Evolutionary conservation across 371 early-diverging fungal species (phyloP), one percentile per base, ranked within the genome.

Genomic region (Synchytrium microbalum): DNA sequence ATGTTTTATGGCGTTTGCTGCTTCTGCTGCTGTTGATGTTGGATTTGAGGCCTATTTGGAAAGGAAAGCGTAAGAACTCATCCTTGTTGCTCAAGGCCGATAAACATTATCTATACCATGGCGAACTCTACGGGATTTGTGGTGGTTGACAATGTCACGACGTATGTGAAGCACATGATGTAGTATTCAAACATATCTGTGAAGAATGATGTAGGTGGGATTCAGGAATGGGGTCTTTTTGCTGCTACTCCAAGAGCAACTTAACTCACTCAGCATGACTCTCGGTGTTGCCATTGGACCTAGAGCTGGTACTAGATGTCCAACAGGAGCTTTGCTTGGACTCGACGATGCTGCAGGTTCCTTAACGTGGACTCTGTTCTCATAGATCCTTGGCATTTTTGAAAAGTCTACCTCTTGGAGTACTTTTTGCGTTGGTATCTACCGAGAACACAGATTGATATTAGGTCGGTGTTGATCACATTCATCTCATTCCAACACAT

Each of bases 131-230:
- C 10, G 19, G 46, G 46, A 38, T 5, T 10, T 5, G 10, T 38
- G 46, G 5, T 38, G 19, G 46, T 38, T 10, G 46, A 38, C 46
- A 38, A 19, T 38, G 46, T 38, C 5, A 38, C 46, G 5, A 19
- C 19, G 46, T 38, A 38, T 38, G 46, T 19, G 46, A 38, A 38
- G 46, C 46, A 38, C 5, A 38, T 19, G 19, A 38, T 10, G 46
- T 38, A 38, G 46, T 38, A 38, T 38, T 38, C 46, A 38, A 38
- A 38, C 46, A 38, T 38, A 19, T 38, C 46, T 38, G 46, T 38
- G 46, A 38, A 38, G 19, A 38, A 19, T 38, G 46, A 38, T 19
- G 19, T 38, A 19, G 46, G 46, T 38, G 19, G 46, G 46, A 19
- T 38, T 38, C 46, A 5, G 46, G n/a, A n/a, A n/a, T n/a, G n/a